Evolutionary conservation across 2,329 filamentous ascomycete species (phyloP).

Genomic region (Fusarium camptoceras): DNA sequence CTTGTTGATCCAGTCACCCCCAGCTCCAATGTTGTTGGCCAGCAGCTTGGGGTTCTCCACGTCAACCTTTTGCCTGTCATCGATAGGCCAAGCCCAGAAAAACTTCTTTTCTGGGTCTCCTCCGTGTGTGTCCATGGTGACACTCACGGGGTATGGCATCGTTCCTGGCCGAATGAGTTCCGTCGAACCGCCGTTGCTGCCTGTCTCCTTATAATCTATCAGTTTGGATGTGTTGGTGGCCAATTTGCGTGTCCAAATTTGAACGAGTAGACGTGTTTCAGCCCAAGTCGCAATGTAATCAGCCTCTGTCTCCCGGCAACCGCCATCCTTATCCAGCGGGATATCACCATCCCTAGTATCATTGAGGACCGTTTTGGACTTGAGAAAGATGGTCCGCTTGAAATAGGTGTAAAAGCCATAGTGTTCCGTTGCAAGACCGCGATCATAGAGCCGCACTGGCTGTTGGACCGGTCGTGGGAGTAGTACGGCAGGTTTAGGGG

Average conservation of each 20-base stretch:
- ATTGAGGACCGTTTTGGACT: slow-evolving; percentile 64
- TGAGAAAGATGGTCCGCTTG: slow-evolving; percentile 85
- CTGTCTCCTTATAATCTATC: slow-evolving; percentile 46
- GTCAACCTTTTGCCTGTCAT: slow-evolving; percentile 60
- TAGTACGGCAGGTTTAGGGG: slow-evolving; percentile 76
- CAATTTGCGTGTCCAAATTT: slow-evolving; percentile 70
- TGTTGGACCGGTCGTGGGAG: slow-evolving; percentile 79
- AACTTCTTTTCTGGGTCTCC: slow-evolving; percentile 65
- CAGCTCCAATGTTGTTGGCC: slow-evolving; percentile 62
- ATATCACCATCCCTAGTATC: slow-evolving; percentile 56
- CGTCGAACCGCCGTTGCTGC: slow-evolving; percentile 43
- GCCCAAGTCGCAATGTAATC: slow-evolving; percentile 68
- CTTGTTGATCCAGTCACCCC: slow-evolving; percentile 66
- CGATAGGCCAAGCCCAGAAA: slow-evolving; percentile 65
- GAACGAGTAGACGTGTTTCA: slow-evolving; percentile 71
- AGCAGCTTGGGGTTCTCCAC: slow-evolving; percentile 58
- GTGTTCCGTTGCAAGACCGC: slow-evolving; percentile 82
- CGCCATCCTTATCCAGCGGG: slow-evolving; percentile 66
- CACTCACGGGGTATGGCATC: slow-evolving; percentile 73
- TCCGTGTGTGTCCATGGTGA: slow-evolving; percentile 72
- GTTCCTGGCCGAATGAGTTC: slow-evolving; percentile 63
- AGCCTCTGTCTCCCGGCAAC: slow-evolving; percentile 64
- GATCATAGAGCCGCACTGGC: slow-evolving; percentile 86
- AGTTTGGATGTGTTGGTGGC: slow-evolving; percentile 58
- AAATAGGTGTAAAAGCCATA: slow-evolving; percentile 96